These are phyloP conservation scores for Magnusiomyces fungicola DNA, from an alignment of 1,139 yeast genomes.

Conservation along the genomic window DNA sequence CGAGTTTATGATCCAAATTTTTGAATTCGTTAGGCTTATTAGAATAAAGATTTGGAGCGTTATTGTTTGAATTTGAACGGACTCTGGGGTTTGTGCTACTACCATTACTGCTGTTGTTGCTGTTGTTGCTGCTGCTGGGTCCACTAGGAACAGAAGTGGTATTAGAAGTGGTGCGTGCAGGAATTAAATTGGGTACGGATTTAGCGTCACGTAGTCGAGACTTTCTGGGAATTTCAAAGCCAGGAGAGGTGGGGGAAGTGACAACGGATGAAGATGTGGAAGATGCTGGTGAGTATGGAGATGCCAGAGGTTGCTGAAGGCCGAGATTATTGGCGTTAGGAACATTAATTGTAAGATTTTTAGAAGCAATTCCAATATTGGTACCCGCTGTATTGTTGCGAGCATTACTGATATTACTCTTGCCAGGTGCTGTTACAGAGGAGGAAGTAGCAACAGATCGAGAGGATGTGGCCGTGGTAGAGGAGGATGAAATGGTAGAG, in stretches of 20 bases:
- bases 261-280: background rate
- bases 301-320: too few species aligned
- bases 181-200: background rate
- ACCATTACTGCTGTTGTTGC: background rate
- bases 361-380: too few species aligned
- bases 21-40: background rate
- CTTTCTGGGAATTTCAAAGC: background rate
- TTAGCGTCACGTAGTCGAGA: background rate
- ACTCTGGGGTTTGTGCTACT: background rate
- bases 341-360: too few species aligned
- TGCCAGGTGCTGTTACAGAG: background rate
- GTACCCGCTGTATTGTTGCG: too few species aligned
- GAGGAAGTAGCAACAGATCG: background rate
- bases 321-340: too few species aligned
- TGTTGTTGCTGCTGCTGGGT: background rate
- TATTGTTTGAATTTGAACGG: too few species aligned
- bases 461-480: background rate
- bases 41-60: too few species aligned
- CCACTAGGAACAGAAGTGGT: background rate
- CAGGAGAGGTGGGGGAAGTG: background rate
- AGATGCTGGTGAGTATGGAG: background rate
- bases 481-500: background rate
- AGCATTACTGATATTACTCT: too few species aligned
- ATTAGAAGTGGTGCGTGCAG: background rate
- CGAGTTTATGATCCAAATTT: too few species aligned